Base-by-base conservation (phyloP, 148 eudicot species). In the Camellia lanceoleosa region DNA sequence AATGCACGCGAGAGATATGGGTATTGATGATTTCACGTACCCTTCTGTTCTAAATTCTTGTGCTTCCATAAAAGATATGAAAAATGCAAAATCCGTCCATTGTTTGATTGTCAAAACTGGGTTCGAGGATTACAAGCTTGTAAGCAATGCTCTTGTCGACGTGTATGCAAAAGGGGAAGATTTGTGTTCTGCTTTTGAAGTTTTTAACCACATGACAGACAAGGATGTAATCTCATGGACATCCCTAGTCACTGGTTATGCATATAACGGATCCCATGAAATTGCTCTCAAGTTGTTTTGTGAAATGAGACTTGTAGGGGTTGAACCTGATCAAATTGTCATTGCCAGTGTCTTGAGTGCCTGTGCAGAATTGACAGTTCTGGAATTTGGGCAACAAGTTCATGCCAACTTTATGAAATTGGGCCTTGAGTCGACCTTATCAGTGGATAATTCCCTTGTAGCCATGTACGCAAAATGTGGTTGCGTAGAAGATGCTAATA, bases 211-310 rank as follows among this genome's bases (percentile, higher is more conserved):
- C 47, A 87, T 90, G 79, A n/a, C 42, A 5, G 77, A 83, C 51
- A 90, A 82, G 81, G 94, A 92, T 85, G 84, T 90, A 65, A 86
- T 94, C 19, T 87, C 94, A 7, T 94, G 98, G 96, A 94, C 94
- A 42, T 92, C 94, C 74, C 80, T 94, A 72, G 82, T 92, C 82
- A 87, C 88, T 19, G 91, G 91, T 54, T 87, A 74, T 83, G 87
- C 91, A 51, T 84, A 89, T 64, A 89, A 85, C n/a, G 81, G 82
- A 42, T 82, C 82, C 79, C 82, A 87, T 18, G 94, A 85, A 85
- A 87, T 88, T 84, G 92, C 96, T 44, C 78, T 94, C 2, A 84
- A 80, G 79, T 79, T 90, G 79, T 89, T 88, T 61, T 75, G 72
- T 84, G 59, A 78, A 70, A 89, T 94, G 94, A 89, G 93, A 82